Percentiles rank a stretch among this genome's conserved stretches.
phyloP scores from a whole-genome alignment of 345 rosid genomes.

The Turritis glabra region DNA sequence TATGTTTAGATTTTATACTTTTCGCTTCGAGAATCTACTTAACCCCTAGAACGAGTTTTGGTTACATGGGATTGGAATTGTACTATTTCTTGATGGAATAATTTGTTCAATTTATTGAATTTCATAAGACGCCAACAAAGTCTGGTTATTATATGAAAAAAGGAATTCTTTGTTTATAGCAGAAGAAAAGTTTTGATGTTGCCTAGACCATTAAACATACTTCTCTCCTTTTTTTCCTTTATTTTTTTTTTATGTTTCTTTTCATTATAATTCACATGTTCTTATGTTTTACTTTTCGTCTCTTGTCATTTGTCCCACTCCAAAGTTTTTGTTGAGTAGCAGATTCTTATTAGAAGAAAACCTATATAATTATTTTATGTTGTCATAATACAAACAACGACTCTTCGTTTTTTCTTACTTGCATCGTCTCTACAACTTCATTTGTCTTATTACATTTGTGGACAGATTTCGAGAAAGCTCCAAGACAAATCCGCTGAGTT shows the following conservation, averaged over 20 bases:
- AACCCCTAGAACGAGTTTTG: neutral
- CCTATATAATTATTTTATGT: conserved; percentile 9
- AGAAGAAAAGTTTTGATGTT: conserved; percentile 34
- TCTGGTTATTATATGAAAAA: neutral
- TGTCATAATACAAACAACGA: conserved; percentile 10
- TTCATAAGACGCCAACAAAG: neutral
- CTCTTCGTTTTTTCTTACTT: conserved; percentile 24
- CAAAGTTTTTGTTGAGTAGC: conserved; percentile 21
- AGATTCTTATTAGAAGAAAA: conserved; percentile 32
- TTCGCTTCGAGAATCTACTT: neutral
- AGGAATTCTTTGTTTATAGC: conserved; percentile 38
- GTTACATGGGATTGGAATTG: neutral
- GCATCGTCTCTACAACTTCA: conserved; percentile 27
- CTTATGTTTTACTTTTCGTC: conserved; percentile 26
- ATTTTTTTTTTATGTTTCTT: neutral
- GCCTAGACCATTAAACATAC: conserved; percentile 30
- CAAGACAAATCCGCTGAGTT: conserved; percentile 21
- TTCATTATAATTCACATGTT: conserved; percentile 25
- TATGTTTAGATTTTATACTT: neutral
- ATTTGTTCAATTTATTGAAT: neutral
- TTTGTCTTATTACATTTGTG: conserved; percentile 34
- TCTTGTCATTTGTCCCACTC: conserved; percentile 37
- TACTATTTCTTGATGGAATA: neutral
- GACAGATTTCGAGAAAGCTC: conserved; percentile 22
- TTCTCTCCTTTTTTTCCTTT: neutral